Percentiles rank a stretch among this genome's conserved stretches.
Evolutionary conservation across 257 asterid genomes (phyloP).

Genomic region (Plantago elongata): DNA sequence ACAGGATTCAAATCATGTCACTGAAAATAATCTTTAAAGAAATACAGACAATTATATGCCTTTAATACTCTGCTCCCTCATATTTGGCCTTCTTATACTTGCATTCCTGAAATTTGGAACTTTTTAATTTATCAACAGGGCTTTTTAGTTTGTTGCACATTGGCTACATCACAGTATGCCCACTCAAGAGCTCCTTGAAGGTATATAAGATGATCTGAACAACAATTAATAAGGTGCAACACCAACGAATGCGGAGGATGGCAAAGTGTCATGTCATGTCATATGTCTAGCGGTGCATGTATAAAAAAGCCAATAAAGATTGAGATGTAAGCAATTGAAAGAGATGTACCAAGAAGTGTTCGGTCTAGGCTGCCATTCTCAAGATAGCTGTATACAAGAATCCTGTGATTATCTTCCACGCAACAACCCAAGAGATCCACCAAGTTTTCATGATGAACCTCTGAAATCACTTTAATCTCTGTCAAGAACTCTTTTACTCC

Average conservation of each 20-base stretch:
- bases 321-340: slow-evolving; percentile 9
- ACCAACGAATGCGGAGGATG: neutral
- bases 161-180: too few relatives aligned
- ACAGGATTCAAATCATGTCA: slow-evolving; percentile 16
- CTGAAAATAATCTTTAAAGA: neutral
- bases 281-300: neutral
- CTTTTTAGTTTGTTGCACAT: too few relatives aligned
- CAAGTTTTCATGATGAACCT: slow-evolving; percentile 69
- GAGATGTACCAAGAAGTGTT: slow-evolving; percentile 73
- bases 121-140: too few relatives aligned
- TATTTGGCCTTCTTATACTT: too few relatives aligned
- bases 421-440: slow-evolving; percentile 94
- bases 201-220: too few relatives aligned
- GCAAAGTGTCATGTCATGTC: neutral
- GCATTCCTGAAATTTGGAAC: too few relatives aligned
- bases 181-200: too few relatives aligned
- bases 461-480: slow-evolving; percentile 82
- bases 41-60: neutral
- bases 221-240: too few relatives aligned
- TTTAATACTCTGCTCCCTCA: too few relatives aligned
- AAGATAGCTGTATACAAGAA: slow-evolving; percentile 86
- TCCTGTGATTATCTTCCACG: slow-evolving; percentile 71
- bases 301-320: neutral
- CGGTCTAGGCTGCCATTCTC: slow-evolving; percentile 85
- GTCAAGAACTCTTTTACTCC: slow-evolving; percentile 88